Evolutionary conservation across 2,329 filamentous ascomycete genomes (phyloP).

Genomic region (Colletotrichum sublineola): DNA sequence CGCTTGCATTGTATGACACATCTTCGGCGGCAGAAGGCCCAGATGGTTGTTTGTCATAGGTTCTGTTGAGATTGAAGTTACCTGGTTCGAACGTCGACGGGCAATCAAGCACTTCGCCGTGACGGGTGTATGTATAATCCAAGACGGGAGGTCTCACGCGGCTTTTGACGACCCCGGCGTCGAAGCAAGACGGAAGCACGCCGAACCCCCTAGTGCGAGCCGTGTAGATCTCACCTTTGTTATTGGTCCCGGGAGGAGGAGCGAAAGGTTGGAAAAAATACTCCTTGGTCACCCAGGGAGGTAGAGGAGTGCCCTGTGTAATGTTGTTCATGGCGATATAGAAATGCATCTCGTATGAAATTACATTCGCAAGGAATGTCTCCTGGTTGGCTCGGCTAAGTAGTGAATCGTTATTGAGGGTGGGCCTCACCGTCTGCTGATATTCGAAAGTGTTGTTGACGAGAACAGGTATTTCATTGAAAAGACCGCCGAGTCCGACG

Average conservation of each 20-base stretch:
- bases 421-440: slow-evolving; percentile 29
- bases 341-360: slow-evolving; percentile 45
- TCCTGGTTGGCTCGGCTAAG: background rate
- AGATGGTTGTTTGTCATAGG: background rate
- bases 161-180: background rate
- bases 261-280: slow-evolving; percentile 64
- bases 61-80: background rate
- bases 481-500: slow-evolving; percentile 64
- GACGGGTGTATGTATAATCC: slow-evolving; percentile 11
- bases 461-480: slow-evolving; percentile 53
- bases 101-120: slow-evolving; percentile 11
- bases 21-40: background rate
- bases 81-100: background rate
- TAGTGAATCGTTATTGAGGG: slow-evolving; percentile 46
- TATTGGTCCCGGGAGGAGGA: rapidly evolving
- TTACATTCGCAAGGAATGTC: background rate
- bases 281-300: slow-evolving; percentile 62
- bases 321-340: slow-evolving; percentile 61
- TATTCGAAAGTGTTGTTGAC: slow-evolving; percentile 38
- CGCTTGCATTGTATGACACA: background rate
- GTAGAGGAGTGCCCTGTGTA: slow-evolving; percentile 56
- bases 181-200: slow-evolving; percentile 5
- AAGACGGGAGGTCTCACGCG: background rate
- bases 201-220: slow-evolving; percentile 49
- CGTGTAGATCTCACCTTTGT: slow-evolving; percentile 26